phyloP scores from a whole-genome alignment of 2,329 filamentous ascomycete genomes.

The Fusarium staphyleae region DNA sequence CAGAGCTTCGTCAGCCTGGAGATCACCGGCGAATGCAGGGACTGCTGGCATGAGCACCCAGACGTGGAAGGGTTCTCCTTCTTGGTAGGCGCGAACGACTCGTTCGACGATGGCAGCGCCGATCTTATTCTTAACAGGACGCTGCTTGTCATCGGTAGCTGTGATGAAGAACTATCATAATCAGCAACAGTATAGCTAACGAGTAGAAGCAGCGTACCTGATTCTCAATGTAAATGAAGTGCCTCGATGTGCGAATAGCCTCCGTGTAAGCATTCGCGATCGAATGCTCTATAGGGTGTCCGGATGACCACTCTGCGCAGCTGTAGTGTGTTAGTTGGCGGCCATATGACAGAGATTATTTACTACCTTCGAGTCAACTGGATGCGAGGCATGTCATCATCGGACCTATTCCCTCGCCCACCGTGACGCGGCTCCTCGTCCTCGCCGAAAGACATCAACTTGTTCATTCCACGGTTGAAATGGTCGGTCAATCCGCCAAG shows the following conservation, averaged over 20 bases:
- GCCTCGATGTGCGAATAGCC: constrained; percentile 70
- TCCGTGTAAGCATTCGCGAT: constrained; percentile 86
- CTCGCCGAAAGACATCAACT: constrained; percentile 48
- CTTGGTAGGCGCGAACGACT: constrained; percentile 72
- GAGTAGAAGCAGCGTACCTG: constrained; percentile 51
- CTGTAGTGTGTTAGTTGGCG: constrained; percentile 41
- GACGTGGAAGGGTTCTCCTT: constrained; percentile 73
- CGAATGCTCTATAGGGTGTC: constrained; percentile 70
- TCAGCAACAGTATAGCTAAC: neutral
- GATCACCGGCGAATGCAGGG: constrained; percentile 82
- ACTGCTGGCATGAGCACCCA: constrained; percentile 82
- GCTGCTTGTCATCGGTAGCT: constrained; percentile 72
- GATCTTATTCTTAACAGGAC: constrained; percentile 78
- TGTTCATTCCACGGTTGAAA: constrained; percentile 51
- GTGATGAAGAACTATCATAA: constrained; percentile 77
- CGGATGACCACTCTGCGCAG: constrained; percentile 60
- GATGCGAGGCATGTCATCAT: constrained; percentile 48
- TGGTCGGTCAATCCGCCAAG: constrained; percentile 55
- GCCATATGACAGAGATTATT: neutral
- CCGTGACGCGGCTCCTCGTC: constrained; percentile 30
- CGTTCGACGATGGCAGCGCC: constrained; percentile 81
- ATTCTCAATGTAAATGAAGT: constrained; percentile 84
- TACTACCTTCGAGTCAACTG: constrained; percentile 59
- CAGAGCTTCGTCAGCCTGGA: constrained; percentile 74
- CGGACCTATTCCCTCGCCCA: constrained; percentile 13